phyloP scores from a whole-genome alignment of 176 grass and related monocot genomes.

The Chrysopogon serrulatus region DNA sequence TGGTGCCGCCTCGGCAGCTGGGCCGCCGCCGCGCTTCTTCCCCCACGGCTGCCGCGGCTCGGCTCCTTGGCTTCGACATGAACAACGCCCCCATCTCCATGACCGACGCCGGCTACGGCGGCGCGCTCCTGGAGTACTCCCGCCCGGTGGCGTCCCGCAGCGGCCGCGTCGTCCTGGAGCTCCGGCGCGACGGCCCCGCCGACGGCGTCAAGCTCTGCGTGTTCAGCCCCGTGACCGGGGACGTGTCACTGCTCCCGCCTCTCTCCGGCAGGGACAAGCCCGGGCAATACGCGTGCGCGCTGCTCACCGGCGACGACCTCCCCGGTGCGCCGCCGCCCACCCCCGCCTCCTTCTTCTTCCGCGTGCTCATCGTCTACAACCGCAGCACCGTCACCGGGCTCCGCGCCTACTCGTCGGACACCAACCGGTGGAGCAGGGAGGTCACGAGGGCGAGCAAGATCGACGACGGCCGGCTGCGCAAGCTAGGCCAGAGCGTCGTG shows the following conservation, averaged over 20 bases:
- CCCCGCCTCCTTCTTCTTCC: neutral
- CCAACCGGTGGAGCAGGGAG: neutral
- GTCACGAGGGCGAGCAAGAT: too few species aligned
- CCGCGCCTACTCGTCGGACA: conserved; percentile 8
- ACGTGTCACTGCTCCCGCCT: neutral
- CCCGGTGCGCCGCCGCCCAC: neutral
- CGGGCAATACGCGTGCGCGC: neutral
- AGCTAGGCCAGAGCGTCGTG: too few species aligned
- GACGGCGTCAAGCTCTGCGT: neutral
- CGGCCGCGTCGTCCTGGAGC: neutral
- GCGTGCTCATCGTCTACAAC: conserved; percentile 20
- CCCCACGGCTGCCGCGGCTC: too few species aligned
- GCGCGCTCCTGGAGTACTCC: too few species aligned
- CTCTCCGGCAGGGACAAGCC: neutral
- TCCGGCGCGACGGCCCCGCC: neutral
- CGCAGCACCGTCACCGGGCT: neutral
- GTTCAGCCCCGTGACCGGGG: neutral
- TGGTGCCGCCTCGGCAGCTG: too few species aligned
- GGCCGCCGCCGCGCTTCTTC: too few species aligned
- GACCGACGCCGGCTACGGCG: too few species aligned
- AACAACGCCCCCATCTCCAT: too few species aligned
- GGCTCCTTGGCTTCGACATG: too few species aligned
- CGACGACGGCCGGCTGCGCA: too few species aligned
- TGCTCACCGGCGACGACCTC: neutral
- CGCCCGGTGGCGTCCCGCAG: neutral